Evolutionary conservation across 257 asterid genomes (phyloP).

Genomic region (Craterostigma plantagineum): DNA sequence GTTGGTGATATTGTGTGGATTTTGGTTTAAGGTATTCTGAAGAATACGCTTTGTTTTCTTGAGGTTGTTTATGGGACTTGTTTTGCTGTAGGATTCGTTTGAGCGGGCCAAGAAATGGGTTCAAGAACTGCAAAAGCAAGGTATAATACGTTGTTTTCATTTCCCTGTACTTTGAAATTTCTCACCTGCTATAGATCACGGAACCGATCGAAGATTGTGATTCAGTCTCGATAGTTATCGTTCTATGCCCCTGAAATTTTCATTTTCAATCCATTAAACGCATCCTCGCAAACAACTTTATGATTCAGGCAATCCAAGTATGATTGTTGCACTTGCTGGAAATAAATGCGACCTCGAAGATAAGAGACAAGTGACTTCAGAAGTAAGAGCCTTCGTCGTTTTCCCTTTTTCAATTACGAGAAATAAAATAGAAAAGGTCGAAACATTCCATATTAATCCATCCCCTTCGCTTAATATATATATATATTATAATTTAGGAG

Average conservation of each 20-base stretch:
- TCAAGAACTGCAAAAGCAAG: slow-evolving; percentile 93
- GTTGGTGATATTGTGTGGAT: no score
- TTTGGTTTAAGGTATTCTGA: no score
- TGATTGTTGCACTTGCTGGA: slow-evolving; percentile 91
- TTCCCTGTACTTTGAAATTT: not conserved
- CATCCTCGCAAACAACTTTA: not conserved
- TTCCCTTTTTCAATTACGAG: slow-evolving; percentile 2
- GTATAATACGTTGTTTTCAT: slow-evolving; percentile 21
- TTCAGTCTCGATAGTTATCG: no score
- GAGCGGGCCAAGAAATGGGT: slow-evolving; percentile 93
- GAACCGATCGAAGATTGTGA: no score
- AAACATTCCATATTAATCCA: no score
- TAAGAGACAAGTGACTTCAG: slow-evolving; percentile 59
- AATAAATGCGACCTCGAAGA: slow-evolving; percentile 86
- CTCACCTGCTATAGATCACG: not conserved
- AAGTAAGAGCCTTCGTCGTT: slow-evolving; percentile 27
- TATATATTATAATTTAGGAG: slow-evolving; percentile 35
- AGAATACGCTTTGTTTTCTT: no score
- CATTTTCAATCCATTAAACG: not conserved
- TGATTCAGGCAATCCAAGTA: slow-evolving; percentile 60
- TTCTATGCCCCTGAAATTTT: no score
- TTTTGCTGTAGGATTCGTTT: slow-evolving; percentile 54
- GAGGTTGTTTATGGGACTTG: no score
- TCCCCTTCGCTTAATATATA: not conserved
- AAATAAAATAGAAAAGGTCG: no score